A percentile compares a stretch with the other conserved stretches of the same genome.
phyloP scores from a whole-genome alignment of 345 rosid species.

The Hibiscus mutabilis region DNA sequence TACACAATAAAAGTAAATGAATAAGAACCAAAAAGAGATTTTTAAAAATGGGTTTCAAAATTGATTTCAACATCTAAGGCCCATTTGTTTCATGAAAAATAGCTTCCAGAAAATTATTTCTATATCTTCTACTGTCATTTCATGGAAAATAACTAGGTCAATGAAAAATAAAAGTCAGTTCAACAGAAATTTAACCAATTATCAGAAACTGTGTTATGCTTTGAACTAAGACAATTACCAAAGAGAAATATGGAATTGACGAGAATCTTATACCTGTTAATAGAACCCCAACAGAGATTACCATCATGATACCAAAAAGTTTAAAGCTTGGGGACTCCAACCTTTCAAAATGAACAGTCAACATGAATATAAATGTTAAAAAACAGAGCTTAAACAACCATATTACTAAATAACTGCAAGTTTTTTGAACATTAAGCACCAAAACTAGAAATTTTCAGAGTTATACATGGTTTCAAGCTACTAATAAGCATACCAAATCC shows the following conservation, averaged over 20 bases:
- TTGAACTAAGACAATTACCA: neutral
- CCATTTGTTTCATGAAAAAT: neutral
- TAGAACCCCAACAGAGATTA: conserved; percentile 84
- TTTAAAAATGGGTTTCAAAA: neutral
- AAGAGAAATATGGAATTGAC: neutral
- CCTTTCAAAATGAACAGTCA: conserved; percentile 37
- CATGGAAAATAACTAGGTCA: neutral
- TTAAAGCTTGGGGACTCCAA: conserved; percentile 96
- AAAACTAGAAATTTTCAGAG: neutral
- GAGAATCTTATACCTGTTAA: conserved; percentile 56
- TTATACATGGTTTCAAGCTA: conserved; percentile 1
- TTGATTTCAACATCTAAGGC: neutral
- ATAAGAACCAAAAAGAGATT: neutral
- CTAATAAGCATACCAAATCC: neutral
- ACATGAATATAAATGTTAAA: neutral
- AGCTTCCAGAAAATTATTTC: neutral
- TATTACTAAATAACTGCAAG: neutral
- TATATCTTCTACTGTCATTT: neutral
- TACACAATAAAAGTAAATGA: neutral
- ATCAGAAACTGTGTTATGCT: neutral
- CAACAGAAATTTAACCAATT: neutral
- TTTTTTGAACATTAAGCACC: neutral
- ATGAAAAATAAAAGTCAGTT: neutral
- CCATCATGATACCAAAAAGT: conserved; percentile 73
- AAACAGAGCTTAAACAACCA: conserved; percentile 1